These are phyloP conservation scores for Pyrus betulifolia DNA, from an alignment of 306 rosid genomes.

Conservation along the genomic window DNA sequence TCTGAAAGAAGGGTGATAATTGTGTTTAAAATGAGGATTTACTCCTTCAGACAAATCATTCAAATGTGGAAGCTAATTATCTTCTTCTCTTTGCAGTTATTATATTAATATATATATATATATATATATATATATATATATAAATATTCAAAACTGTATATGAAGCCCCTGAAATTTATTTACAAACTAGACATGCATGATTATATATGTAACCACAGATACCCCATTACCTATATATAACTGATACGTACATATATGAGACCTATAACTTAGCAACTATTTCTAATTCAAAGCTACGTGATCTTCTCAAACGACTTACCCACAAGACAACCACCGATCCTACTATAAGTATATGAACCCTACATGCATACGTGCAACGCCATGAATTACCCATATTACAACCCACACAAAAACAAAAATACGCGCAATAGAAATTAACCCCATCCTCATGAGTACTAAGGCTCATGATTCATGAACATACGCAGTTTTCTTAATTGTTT, in stretches of 20 bases:
- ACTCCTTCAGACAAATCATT: too few species aligned
- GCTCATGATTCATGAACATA: not conserved
- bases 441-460: constrained; percentile 1
- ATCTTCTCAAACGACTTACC: not conserved
- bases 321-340: not conserved
- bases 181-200: not conserved
- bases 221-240: not conserved
- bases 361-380: not conserved
- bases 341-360: not conserved
- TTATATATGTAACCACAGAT: not conserved
- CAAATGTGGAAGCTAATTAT: too few species aligned
- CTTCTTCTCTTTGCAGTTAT: too few species aligned
- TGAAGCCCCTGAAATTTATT: not conserved
- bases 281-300: not conserved
- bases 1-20: too few species aligned
- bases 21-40: too few species aligned
- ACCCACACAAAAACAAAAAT: not conserved
- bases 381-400: not conserved
- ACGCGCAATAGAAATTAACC: not conserved
- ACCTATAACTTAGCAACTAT: not conserved
- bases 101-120: too few species aligned
- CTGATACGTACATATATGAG: not conserved
- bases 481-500: not conserved
- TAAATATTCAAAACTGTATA: not conserved
- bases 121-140: too few species aligned